Evolutionary conservation across 176 grass and related monocot genomes (phyloP).

Genomic region (Rhynchospora breviuscula): DNA sequence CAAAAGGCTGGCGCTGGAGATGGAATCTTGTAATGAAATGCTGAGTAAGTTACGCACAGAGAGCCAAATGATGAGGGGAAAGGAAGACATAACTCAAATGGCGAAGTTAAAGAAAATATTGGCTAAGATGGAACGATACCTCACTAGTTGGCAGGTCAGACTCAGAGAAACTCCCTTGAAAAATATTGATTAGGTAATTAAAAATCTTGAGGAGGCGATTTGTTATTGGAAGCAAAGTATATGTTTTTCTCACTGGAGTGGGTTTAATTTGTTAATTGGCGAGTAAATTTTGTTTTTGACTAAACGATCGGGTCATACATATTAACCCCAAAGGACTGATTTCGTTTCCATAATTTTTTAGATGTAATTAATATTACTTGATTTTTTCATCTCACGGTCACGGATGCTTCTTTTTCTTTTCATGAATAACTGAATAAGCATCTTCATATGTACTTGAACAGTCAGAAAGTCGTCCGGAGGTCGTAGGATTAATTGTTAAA

Average conservation of each 20-base stretch:
- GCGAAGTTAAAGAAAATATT: constrained; percentile 1
- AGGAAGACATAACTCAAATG: background rate
- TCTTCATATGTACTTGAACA: too few species aligned
- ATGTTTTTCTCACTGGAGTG: background rate
- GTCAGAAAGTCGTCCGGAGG: too few species aligned
- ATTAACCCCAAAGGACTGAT: background rate
- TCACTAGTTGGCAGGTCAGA: constrained; percentile 1
- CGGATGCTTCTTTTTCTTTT: background rate
- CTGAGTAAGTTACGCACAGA: constrained; percentile 6
- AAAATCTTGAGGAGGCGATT: background rate
- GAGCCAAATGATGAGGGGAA: background rate
- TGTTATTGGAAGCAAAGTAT: background rate
- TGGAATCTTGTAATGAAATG: constrained; percentile 16
- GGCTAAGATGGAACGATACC: constrained; percentile 14
- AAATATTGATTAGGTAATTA: background rate
- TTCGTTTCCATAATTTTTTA: background rate
- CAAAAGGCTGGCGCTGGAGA: constrained; percentile 15
- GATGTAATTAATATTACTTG: background rate
- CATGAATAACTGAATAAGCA: too few species aligned
- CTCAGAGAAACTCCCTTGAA: background rate
- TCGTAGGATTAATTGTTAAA: too few species aligned
- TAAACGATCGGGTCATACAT: background rate
- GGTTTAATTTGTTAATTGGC: background rate
- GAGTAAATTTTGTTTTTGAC: background rate
- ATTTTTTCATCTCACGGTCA: background rate